phyloP scores from a whole-genome alignment of 1,284 basidiomycete genomes.

The Phellopilus nigrolimitatus region DNA sequence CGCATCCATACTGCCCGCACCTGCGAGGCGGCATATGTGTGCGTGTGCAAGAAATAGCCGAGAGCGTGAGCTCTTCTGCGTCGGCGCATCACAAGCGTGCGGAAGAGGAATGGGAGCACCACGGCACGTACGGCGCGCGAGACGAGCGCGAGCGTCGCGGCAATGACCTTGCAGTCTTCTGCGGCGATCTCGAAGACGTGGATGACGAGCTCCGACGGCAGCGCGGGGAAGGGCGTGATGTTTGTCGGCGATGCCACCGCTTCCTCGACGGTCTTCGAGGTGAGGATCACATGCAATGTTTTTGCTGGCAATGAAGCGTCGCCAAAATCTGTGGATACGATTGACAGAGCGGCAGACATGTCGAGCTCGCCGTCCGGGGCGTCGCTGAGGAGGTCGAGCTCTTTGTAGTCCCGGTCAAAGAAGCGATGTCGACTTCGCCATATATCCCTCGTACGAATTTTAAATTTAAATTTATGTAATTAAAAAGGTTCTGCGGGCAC shows the following conservation, averaged over 20 bases:
- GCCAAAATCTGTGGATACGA: no score
- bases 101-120: constrained; percentile 18
- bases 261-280: background rate
- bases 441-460: no score
- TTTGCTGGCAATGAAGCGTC: background rate
- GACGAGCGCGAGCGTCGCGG: constrained; percentile 17
- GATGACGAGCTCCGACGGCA: constrained; percentile 17
- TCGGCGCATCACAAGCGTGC: constrained; percentile 13
- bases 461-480: no score
- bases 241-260: no score
- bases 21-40: constrained; percentile 1
- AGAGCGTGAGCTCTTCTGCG: background rate
- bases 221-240: constrained; percentile 6
- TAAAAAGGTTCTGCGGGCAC: no score
- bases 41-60: background rate
- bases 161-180: background rate
- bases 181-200: constrained; percentile 19
- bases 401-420: no score
- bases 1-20: constrained; percentile 7
- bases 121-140: constrained; percentile 12
- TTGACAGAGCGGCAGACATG: no score
- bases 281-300: background rate
- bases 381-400: no score
- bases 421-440: no score
- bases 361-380: no score